Evolutionary conservation across 1,284 basidiomycete species (phyloP).

Genomic region (Phlebopus sp.): DNA sequence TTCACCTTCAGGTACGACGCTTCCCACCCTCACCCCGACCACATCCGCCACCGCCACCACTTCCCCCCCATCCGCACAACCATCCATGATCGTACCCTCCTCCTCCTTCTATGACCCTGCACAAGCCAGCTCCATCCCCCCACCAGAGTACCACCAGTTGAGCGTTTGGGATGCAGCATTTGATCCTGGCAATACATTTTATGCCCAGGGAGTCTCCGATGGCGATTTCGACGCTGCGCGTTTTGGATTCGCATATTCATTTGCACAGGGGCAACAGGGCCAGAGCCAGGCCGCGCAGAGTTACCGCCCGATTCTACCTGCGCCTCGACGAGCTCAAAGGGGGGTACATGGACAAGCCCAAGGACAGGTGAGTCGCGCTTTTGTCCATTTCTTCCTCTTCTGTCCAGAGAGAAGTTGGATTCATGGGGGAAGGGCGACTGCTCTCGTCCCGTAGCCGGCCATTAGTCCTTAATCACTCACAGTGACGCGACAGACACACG

Average conservation of each 20-base stretch:
- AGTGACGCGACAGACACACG: not conserved
- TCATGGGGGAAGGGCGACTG: not conserved
- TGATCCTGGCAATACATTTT: slow-evolving; percentile 5
- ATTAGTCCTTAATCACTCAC: not conserved
- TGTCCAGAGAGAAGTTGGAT: not conserved
- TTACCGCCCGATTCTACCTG: slow-evolving; percentile 12
- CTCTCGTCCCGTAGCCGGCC: not conserved
- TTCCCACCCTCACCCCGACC: not conserved
- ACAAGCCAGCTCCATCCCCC: slow-evolving; percentile 13
- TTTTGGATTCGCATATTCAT: slow-evolving; percentile 6
- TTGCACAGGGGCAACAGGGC: slow-evolving; percentile 1
- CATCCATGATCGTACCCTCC: slow-evolving; percentile 26
- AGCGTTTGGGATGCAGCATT: slow-evolving; percentile 24
- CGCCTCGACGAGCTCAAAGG: slow-evolving; percentile 12
- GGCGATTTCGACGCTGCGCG: not conserved
- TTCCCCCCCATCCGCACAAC: slow-evolving; percentile 1
- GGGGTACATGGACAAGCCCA: not conserved
- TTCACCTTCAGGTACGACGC: not conserved
- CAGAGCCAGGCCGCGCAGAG: slow-evolving; percentile 1
- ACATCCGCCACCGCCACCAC: not conserved
- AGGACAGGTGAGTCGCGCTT: not conserved
- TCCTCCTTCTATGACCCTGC: slow-evolving; percentile 30
- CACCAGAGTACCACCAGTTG: slow-evolving; percentile 9
- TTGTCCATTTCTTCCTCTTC: not conserved
- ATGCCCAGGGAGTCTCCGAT: not conserved